Percentiles rank a stretch among this genome's conserved stretches.
These are phyloP conservation scores for Alternaria panax DNA, from an alignment of 2,329 filamentous ascomycete genomes.

Conservation along the genomic window DNA sequence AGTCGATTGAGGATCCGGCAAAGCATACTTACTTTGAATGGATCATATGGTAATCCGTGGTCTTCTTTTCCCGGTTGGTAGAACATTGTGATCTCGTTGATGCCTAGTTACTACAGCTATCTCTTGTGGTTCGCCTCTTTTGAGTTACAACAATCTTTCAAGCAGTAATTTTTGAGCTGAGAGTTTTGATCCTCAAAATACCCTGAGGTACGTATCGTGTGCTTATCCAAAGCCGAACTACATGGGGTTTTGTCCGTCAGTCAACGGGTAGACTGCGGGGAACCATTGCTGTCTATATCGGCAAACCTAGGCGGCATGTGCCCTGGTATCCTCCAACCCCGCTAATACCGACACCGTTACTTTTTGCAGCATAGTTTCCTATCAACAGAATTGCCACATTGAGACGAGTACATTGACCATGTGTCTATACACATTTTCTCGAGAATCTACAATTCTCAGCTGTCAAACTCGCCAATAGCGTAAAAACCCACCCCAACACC, in stretches of 20 bases:
- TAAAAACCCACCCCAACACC: neutral
- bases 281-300: neutral
- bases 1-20: neutral
- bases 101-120: neutral
- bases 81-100: slow-evolving; percentile 51
- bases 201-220: neutral
- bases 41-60: slow-evolving; percentile 61
- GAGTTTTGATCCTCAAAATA: neutral
- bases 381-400: slow-evolving; percentile 2
- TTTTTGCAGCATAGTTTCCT: slow-evolving; percentile 1
- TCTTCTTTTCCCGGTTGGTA: slow-evolving; percentile 62
- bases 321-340: neutral
- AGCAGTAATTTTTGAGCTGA: neutral
- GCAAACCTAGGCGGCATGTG: slow-evolving; percentile 2
- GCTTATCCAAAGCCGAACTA: neutral
- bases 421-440: neutral
- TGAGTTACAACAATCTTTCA: neutral
- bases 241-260: neutral
- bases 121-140: neutral
- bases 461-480: neutral
- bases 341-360: neutral
- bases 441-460: neutral
- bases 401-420: neutral
- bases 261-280: slow-evolving; percentile 9
- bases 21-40: slow-evolving; percentile 58